Evolutionary conservation across 2,329 filamentous ascomycete species (phyloP), one percentile per base, ranked within the genome.

Genomic region (Simplicillium sp.): DNA sequence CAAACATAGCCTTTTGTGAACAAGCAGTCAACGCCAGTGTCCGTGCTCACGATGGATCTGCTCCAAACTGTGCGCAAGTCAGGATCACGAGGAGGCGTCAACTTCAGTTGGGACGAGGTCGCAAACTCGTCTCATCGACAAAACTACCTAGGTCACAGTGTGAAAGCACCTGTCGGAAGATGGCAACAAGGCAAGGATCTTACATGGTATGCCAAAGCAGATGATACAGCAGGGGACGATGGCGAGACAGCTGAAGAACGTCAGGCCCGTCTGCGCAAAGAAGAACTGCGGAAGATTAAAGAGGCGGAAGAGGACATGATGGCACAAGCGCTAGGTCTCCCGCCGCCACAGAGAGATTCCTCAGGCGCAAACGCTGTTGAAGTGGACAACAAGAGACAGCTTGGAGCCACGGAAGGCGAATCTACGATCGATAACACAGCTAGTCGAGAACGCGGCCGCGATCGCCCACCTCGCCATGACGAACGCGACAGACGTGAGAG

Each of bases 41-140:
- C 5, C 15, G 18, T 34, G 11, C n/a, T 18, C 38, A 42, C 45
- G 42, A 96, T 98, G 92, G 92, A 98, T 73, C 77, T 98, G 41
- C 79, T 97, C 41, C 86, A 89, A 44, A 87, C 85, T 34, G 84
- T 98, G 46, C 87, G 89, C 56, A 97, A 98, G 66, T 67, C 73
- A 14, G 90, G 94, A 60, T 92, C 87, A 53, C 83, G 92, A 50
- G 92, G 92, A 55, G 92, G 92, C 57, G 84, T 84, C 62, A 88
- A 96, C 62, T 98, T 98, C 69, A 89, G 82, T 65, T 97, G 92
- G 92, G 85, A 90, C 49, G 88, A 96, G 51, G 90, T 98, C 56
- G 83, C 90, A 59, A 80, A 72, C 49, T 94, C 88, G 38, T 68
- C 75, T 16, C 89, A 95, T 56, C 88, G 92, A 61, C 89, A 98